A percentile compares a stretch with the other conserved stretches of the same genome.
Conservation (phyloP, 1,139 yeast species). For the Diutina catenulata region DNA sequence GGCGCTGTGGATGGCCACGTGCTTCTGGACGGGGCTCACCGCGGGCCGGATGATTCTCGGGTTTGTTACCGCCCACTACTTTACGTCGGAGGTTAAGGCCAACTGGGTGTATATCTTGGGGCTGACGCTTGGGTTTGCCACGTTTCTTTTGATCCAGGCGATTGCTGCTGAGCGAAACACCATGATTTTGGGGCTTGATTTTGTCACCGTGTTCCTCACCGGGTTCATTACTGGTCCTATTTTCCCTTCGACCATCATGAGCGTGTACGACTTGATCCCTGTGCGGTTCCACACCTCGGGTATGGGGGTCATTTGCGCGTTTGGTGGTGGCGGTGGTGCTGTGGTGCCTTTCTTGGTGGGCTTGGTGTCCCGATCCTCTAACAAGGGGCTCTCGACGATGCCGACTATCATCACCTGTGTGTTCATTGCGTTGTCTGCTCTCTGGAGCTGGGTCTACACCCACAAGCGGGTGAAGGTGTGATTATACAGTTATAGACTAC, state of each 20-base stretch:
- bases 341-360: conserved; percentile 57
- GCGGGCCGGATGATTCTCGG: conserved; percentile 50
- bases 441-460: not conserved
- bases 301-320: conserved; percentile 64
- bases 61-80: conserved; percentile 42
- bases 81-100: conserved; percentile 36
- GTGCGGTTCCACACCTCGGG: conserved; percentile 51
- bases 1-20: conserved; percentile 50
- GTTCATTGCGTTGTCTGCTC: not conserved
- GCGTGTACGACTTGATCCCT: conserved; percentile 55
- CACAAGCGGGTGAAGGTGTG: not conserved
- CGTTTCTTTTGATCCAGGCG: conserved; percentile 18
- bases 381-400: conserved; percentile 1
- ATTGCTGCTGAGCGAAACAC: not conserved
- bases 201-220: conserved; percentile 34
- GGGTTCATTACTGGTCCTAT: conserved; percentile 74
- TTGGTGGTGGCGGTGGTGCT: conserved; percentile 75
- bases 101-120: conserved; percentile 25
- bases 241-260: conserved; percentile 64
- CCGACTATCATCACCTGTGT: not conserved
- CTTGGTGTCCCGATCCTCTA: conserved; percentile 12
- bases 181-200: conserved; percentile 14
- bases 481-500: not conserved
- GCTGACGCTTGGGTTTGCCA: conserved; percentile 12
- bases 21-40: conserved; percentile 58